phyloP scores from a whole-genome alignment of 768 basidiomycete genomes.

The Auriscalpium vulgare region DNA sequence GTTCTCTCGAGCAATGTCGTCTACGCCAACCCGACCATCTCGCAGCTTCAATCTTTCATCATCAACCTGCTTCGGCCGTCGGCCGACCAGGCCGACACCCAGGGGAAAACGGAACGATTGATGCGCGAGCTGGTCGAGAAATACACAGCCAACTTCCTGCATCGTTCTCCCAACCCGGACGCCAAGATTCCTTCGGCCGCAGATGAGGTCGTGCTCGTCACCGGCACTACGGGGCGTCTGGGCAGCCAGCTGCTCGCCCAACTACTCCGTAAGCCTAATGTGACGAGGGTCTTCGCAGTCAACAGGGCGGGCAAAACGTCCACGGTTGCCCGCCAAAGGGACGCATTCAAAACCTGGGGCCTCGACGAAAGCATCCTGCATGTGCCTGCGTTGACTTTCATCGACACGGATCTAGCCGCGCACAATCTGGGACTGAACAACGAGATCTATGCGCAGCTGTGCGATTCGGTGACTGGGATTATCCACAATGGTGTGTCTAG shows the following conservation, averaged over 20 bases:
- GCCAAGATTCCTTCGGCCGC: not conserved
- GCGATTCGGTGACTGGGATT: not conserved
- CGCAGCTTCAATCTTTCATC: not conserved
- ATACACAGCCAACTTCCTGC: not conserved
- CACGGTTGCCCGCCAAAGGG: not conserved
- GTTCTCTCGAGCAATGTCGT: not conserved
- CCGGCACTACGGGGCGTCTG: not conserved
- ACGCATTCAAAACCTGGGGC: not conserved
- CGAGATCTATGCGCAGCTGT: not conserved
- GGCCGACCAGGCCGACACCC: not conserved
- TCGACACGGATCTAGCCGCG: not conserved
- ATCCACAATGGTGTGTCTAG: not conserved
- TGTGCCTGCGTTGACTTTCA: not conserved
- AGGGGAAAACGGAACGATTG: not conserved
- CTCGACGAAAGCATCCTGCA: not conserved
- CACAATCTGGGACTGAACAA: not conserved
- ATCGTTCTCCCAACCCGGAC: not conserved
- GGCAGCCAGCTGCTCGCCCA: not conserved
- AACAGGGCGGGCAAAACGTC: not conserved
- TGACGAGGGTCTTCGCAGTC: not conserved
- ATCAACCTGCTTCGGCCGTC: not conserved
- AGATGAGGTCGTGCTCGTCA: not conserved
- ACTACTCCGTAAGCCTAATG: not conserved
- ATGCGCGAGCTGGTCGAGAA: not conserved
- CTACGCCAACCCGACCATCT: not conserved